Evolutionary conservation across 2,329 filamentous ascomycete species (phyloP), one percentile per base, ranked within the genome.

Genomic region (Pseudogymnoascus sp.): DNA sequence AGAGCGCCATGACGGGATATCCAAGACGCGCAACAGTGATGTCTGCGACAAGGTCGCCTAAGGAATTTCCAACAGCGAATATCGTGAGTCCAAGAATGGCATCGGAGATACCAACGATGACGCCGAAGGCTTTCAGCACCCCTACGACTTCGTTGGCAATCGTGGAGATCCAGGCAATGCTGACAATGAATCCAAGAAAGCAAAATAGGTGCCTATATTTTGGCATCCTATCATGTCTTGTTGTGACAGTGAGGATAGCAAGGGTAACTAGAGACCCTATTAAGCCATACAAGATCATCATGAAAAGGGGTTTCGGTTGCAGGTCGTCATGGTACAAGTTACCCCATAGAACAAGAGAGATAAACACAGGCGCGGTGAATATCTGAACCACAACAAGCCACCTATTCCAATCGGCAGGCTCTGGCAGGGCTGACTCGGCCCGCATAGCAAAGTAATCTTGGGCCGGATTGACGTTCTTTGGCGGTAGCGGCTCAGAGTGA

Each of bases 91-190:
- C 95, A 10, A 99, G 83, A 66, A 99, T 91, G 3, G 95, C 95
- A 75, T 99, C 95, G 14, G 89, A 95, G 73, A 99, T 99, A 71
- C 90, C 88, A 63, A 96, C 79, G 60, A 99, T 91, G 31, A 97
- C 90, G 7, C 95, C 95, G 59, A 97, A 80, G 0, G 95, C 89
- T 77, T 99, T 97, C 67, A 99, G 82, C 5, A 97, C 89, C 34
- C 91, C 93, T 4, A 99, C 95, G 4, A 99, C 95, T 78, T 99
- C 93, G 37, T 91, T 91, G 1, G 95, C 93, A 69, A 99, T 92
- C 1, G 91, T 95, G 40, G 91, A 95, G 69, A 97, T 97, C 95
- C 96, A 99, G 23, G 91, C 89, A 64, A 97, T 95, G 66, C 89
- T 87, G 64, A 97, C 96, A 7, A 89, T 79, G 72, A 99, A 99